A percentile compares a stretch with the other conserved stretches of the same genome.
Evolutionary conservation across 2,329 filamentous ascomycete species (phyloP).

Genomic region (Pseudopithomyces maydicus): DNA sequence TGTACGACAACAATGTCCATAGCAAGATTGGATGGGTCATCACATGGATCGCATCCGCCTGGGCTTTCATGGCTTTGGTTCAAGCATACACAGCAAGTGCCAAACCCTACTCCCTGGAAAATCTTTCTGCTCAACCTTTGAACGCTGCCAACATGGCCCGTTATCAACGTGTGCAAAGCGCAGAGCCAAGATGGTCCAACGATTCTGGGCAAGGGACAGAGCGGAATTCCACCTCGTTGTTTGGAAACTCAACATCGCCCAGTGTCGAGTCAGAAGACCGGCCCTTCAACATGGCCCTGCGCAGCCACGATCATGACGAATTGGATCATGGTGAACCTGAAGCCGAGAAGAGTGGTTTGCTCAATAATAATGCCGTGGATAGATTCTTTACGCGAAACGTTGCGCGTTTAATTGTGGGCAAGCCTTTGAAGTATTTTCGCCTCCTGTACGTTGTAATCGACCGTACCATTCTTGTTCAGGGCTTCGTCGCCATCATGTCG

Average conservation of each 20-base stretch:
- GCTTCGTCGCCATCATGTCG: slow-evolving; percentile 72
- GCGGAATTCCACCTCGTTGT: slow-evolving; percentile 68
- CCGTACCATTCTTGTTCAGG: slow-evolving; percentile 76
- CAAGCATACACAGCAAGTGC: slow-evolving; percentile 62
- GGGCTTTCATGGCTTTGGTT: slow-evolving; percentile 71
- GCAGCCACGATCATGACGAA: slow-evolving; percentile 48
- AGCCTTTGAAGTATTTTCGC: slow-evolving; percentile 62
- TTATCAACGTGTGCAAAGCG: slow-evolving; percentile 45
- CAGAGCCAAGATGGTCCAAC: slow-evolving; percentile 45
- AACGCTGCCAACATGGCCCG: slow-evolving; percentile 44
- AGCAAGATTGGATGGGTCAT: slow-evolving; percentile 86
- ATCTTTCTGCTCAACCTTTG: slow-evolving; percentile 30
- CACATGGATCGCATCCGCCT: slow-evolving; percentile 72
- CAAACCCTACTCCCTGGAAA: slow-evolving; percentile 27
- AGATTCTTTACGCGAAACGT: slow-evolving; percentile 60
- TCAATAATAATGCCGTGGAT: slow-evolving; percentile 54
- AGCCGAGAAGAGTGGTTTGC: slow-evolving; percentile 52
- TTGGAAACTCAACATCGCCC: slow-evolving; percentile 68
- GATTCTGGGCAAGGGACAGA: slow-evolving; percentile 70
- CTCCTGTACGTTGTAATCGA: slow-evolving; percentile 72
- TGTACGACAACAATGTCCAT: slow-evolving; percentile 88
- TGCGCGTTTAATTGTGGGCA: slow-evolving; percentile 59
- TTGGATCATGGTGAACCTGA: slow-evolving; percentile 53
- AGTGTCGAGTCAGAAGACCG: slow-evolving; percentile 54
- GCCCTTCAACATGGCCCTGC: slow-evolving; percentile 44